phyloP scores from a whole-genome alignment of 495 filamentous ascomycete species.

The Penicillium diatomitis region DNA sequence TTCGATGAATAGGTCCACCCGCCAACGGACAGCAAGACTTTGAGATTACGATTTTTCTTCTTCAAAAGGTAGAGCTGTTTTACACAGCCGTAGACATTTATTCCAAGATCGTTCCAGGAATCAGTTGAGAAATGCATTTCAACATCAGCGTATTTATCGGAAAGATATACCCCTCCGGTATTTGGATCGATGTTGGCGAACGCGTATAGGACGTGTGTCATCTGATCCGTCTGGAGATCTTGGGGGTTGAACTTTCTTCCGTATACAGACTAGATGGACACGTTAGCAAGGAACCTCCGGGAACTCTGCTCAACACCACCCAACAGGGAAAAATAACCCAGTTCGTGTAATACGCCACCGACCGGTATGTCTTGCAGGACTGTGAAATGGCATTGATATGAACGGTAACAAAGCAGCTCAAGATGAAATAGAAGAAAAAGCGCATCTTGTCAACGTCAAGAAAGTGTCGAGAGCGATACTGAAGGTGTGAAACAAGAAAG shows the following conservation, averaged over 20 bases:
- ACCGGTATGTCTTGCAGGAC: too few relatives aligned
- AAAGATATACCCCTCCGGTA: conserved; percentile 61
- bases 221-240: conserved; percentile 58
- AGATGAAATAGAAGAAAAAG: too few relatives aligned
- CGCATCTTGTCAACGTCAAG: too few relatives aligned
- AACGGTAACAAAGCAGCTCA: too few relatives aligned
- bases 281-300: too few relatives aligned
- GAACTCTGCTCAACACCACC: background rate
- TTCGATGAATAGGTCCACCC: conserved; percentile 73
- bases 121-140: background rate
- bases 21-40: conserved; percentile 56
- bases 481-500: too few relatives aligned
- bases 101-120: background rate
- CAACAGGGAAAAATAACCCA: background rate
- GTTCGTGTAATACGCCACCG: background rate
- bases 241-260: conserved; percentile 60
- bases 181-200: conserved; percentile 56
- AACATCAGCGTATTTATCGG: conserved; percentile 55
- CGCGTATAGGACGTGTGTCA: conserved; percentile 75
- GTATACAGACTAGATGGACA: conserved; percentile 57
- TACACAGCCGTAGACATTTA: background rate
- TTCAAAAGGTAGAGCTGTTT: conserved; percentile 19
- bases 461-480: too few relatives aligned
- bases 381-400: too few relatives aligned
- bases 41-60: conserved; percentile 67